phyloP scores from a whole-genome alignment of 2,329 filamentous ascomycete genomes.

The Colletotrichum aenigma region DNA sequence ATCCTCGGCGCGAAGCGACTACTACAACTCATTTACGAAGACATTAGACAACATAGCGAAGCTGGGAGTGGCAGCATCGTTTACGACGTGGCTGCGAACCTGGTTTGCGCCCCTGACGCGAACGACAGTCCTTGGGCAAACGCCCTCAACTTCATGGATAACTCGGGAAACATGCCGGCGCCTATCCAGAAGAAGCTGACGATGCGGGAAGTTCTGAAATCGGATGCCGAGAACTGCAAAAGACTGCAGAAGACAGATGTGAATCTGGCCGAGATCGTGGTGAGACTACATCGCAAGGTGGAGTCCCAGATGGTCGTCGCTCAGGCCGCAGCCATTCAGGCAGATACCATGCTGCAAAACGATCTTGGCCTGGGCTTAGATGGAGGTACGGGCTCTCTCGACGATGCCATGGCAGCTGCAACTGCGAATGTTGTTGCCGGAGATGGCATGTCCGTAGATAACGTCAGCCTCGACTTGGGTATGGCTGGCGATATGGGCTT shows the following conservation, averaged over 20 bases:
- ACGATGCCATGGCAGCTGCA: conserved; percentile 45
- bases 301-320: conserved; percentile 64
- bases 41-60: conserved; percentile 67
- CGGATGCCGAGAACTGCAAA: conserved; percentile 62
- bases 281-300: conserved; percentile 67
- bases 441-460: conserved; percentile 45
- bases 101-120: conserved; percentile 71
- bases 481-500: conserved; percentile 45
- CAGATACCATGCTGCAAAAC: conserved; percentile 45
- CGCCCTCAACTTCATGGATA: conserved; percentile 35
- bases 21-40: conserved; percentile 68
- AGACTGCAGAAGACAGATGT: conserved; percentile 61
- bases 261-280: conserved; percentile 62
- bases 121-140: conserved; percentile 44
- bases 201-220: conserved; percentile 63
- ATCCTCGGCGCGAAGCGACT: conserved; percentile 67
- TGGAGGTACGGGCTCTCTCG: conserved; percentile 33
- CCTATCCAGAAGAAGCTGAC: conserved; percentile 54
- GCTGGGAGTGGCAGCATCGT: conserved; percentile 63
- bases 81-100: conserved; percentile 71
- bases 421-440: conserved; percentile 36
- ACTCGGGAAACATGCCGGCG: conserved; percentile 37
- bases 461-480: conserved; percentile 50
- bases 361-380: conserved; percentile 46
- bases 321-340: conserved; percentile 35